A percentile compares a stretch with the other conserved stretches of the same genome.
Conservation (phyloP, 805 yeast species). For the Pichia heedii region DNA sequence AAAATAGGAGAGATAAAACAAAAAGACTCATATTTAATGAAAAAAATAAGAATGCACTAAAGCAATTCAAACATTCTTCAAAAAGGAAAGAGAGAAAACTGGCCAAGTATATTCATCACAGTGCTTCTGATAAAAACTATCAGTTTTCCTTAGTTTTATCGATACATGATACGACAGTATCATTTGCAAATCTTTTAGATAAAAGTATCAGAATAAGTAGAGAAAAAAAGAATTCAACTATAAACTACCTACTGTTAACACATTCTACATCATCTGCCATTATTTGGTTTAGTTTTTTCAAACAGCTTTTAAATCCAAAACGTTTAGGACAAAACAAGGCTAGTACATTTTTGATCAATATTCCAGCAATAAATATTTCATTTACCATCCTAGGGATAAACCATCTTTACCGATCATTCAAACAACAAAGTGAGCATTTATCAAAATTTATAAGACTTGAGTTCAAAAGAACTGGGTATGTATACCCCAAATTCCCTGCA, state of each 20-base stretch:
- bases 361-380: conserved; percentile 38
- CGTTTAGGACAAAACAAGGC: not conserved
- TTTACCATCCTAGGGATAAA: conserved; percentile 23
- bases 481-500: conserved; percentile 17
- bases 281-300: conserved; percentile 56
- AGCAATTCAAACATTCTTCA: not conserved
- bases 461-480: conserved; percentile 18
- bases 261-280: conserved; percentile 45
- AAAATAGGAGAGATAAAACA: not conserved
- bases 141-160: conserved; percentile 13
- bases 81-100: not conserved
- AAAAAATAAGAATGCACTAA: not conserved
- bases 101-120: not conserved
- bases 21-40: not conserved
- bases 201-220: conserved; percentile 51
- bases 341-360: conserved; percentile 22
- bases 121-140: conserved; percentile 4
- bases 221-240: conserved; percentile 4
- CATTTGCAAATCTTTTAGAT: conserved; percentile 58
- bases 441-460: not conserved
- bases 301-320: conserved; percentile 33
- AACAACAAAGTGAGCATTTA: not conserved
- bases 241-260: conserved; percentile 44
- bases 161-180: conserved; percentile 28
- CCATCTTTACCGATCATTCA: not conserved